phyloP scores from a whole-genome alignment of 2,329 filamentous ascomycete genomes.

The Stagonosporopsis rhizophila region DNA sequence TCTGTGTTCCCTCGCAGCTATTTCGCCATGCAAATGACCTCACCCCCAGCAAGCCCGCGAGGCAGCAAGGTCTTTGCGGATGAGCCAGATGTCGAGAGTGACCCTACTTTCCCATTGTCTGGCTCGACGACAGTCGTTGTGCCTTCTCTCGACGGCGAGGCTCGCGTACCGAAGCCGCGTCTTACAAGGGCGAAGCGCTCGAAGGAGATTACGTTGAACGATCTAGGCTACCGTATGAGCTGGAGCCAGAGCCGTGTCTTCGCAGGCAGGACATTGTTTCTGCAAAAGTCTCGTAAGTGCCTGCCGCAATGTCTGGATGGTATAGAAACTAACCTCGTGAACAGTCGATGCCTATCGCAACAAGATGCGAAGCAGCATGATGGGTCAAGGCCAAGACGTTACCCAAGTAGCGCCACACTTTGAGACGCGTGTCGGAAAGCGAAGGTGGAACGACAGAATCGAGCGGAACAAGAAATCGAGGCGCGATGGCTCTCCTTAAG shows the following conservation, averaged over 20 bases:
- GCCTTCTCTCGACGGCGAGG: slow-evolving; percentile 71
- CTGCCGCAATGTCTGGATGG: not conserved
- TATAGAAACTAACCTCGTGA: slow-evolving; percentile 32
- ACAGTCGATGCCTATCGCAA: slow-evolving; percentile 92
- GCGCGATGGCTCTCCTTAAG: slow-evolving; percentile 50
- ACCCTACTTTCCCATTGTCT: slow-evolving; percentile 52
- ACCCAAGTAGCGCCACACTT: slow-evolving; percentile 80
- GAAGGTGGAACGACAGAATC: slow-evolving; percentile 60
- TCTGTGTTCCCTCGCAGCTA: slow-evolving; percentile 91
- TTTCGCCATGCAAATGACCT: slow-evolving; percentile 92
- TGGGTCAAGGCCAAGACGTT: slow-evolving; percentile 78
- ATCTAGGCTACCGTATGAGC: slow-evolving; percentile 92
- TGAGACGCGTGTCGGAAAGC: slow-evolving; percentile 86
- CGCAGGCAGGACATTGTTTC: slow-evolving; percentile 81
- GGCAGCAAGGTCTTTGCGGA: slow-evolving; percentile 78
- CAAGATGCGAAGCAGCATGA: slow-evolving; percentile 84
- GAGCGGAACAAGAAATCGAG: slow-evolving; percentile 52
- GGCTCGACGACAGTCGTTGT: slow-evolving; percentile 58
- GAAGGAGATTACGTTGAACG: slow-evolving; percentile 90
- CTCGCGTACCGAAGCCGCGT: slow-evolving; percentile 76
- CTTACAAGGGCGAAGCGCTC: slow-evolving; percentile 72
- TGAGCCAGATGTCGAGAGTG: slow-evolving; percentile 55
- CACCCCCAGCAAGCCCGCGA: slow-evolving; percentile 76
- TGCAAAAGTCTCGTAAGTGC: slow-evolving; percentile 89
- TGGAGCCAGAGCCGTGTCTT: slow-evolving; percentile 96